Evolutionary conservation across 306 rosid species (phyloP), one percentile per base, ranked within the genome.

Genomic region (Neltuma alba): DNA sequence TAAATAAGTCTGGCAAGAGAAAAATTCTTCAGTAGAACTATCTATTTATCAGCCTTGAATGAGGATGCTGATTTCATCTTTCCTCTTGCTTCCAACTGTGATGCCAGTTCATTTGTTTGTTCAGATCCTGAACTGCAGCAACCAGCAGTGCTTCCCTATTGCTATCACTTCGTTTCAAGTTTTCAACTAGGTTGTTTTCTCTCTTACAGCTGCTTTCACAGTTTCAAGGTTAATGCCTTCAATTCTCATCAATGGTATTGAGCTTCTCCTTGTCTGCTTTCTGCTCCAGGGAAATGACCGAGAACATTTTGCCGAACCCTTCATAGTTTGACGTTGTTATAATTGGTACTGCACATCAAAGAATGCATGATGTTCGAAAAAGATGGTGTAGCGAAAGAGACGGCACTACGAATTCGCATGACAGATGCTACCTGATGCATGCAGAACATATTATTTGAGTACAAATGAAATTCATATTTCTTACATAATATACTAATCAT

Each of bases 101-200:
- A 83, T 41, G 84, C 94, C 52, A 96, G 82, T 76, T 96, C 97
- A 74, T 84, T 83, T 58, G 97, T 78, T 90, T 90, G 66, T 31
- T 74, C 66, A 93, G 81, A 76, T 96, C 99, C 80, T 85, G 86
- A 64, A 86, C 67, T 58, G 99, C 98, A 8, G 89, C 91, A 16
- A 68, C 82, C n/a, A n/a, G n/a, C 71, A 91, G 80, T 27, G 96
- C 97, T 88, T 96, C 98, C 80, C 76, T 87, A 45, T 96, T 89
- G 86, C 99, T 93, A 57, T 91, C 94, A 27, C 77, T 96, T 81
- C 98, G 89, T 82, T 87, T 83, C 57, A 93, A 92, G 75, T 85
- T 87, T 76, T 90, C 97, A 15, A 96, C 82, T 30, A 84, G 45
- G 50, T 78, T 90, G 82, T 85, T 81, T 96, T 96, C 85, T 91